A percentile compares a stretch with the other conserved stretches of the same genome.
Conservation (phyloP, 177 flowering plant species). For the Vitis hybrid region DNA sequence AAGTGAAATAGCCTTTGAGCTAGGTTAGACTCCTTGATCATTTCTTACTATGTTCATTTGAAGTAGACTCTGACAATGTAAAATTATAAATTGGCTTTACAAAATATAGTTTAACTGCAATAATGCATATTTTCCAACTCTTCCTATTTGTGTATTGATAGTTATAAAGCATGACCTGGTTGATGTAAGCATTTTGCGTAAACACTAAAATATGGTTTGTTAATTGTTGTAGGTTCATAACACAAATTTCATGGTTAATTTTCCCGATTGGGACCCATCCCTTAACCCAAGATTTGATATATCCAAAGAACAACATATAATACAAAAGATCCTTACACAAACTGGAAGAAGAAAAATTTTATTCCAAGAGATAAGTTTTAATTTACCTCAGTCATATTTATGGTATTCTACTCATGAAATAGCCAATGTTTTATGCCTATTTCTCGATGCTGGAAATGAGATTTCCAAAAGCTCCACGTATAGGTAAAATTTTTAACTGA, state of each 20-base stretch:
- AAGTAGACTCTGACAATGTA: background rate
- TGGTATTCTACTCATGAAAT: conserved; percentile 78
- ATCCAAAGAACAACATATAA: conserved; percentile 23
- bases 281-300: conserved; percentile 11
- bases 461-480: conserved; percentile 70
- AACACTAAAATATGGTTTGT: background rate
- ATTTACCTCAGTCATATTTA: conserved; percentile 69
- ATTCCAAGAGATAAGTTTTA: conserved; percentile 33
- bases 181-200: background rate
- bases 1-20: background rate
- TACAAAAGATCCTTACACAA: conserved; percentile 15
- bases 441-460: conserved; percentile 65
- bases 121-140: background rate
- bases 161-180: background rate
- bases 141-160: background rate
- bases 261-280: conserved; percentile 90
- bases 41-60: background rate
- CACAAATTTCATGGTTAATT: conserved; percentile 70
- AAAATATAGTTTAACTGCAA: background rate
- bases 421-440: conserved; percentile 55
- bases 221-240: conserved; percentile 75
- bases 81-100: background rate
- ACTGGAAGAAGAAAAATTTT: conserved; percentile 44
- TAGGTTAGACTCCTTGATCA: background rate
- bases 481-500: conserved; percentile 44